These are phyloP conservation scores for Aspergillus bertholletiae DNA, from an alignment of 495 filamentous ascomycete genomes.

Conservation along the genomic window DNA sequence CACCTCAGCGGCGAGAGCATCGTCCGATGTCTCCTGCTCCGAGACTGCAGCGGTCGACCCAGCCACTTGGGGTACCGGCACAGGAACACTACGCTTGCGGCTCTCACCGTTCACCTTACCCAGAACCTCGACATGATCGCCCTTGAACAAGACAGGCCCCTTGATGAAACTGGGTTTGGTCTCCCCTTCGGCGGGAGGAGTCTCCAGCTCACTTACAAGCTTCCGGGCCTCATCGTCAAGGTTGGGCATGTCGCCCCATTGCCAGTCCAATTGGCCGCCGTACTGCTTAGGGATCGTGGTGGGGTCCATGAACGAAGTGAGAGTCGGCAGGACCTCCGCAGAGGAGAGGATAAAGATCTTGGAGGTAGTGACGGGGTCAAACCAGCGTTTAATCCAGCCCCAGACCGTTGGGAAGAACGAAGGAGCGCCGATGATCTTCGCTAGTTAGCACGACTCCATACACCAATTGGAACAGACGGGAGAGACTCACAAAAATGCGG, in stretches of 20 bases:
- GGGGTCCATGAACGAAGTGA: constrained; percentile 76
- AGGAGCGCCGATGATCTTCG: constrained; percentile 79
- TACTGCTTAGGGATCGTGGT: constrained; percentile 79
- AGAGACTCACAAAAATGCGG: constrained; percentile 66
- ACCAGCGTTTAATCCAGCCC: constrained; percentile 95
- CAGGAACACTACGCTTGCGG: constrained; percentile 30
- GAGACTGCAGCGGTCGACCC: not conserved
- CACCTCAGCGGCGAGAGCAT: not conserved
- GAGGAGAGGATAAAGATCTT: constrained; percentile 85
- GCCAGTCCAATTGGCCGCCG: constrained; percentile 77
- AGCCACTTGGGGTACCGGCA: constrained; percentile 2
- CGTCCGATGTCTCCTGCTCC: not conserved
- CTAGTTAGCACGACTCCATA: not conserved
- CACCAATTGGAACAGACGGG: not conserved
- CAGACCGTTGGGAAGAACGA: constrained; percentile 91
- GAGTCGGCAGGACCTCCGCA: constrained; percentile 65
- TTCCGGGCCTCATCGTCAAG: constrained; percentile 59
- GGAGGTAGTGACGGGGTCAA: constrained; percentile 86
- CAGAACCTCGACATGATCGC: constrained; percentile 34
- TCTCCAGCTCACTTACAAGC: constrained; percentile 37
- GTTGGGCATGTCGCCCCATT: constrained; percentile 68
- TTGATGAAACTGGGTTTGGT: constrained; percentile 32
- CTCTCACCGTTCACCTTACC: constrained; percentile 40
- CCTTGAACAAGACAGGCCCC: constrained; percentile 41
- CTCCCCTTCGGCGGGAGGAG: constrained; percentile 24